Percentiles rank a stretch among this genome's conserved stretches.
phyloP scores from a whole-genome alignment of 202 grass and related monocot species.

The Alloteropsis angusta region DNA sequence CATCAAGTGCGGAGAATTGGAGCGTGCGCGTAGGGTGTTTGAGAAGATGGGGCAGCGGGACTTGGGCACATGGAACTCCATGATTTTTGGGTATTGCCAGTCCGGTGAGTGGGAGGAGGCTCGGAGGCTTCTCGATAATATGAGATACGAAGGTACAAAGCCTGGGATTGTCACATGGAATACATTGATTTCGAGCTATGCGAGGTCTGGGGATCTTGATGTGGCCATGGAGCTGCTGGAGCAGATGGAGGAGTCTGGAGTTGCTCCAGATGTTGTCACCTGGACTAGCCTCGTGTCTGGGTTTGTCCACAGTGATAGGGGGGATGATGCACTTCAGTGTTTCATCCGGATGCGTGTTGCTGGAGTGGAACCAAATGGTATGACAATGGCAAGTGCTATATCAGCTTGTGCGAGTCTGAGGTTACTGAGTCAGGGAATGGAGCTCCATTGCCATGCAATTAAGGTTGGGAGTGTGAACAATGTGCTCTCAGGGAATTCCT shows the following conservation, averaged over 20 bases:
- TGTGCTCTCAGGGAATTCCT: constrained; percentile 66
- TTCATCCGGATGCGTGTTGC: constrained; percentile 61
- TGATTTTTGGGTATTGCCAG: constrained; percentile 61
- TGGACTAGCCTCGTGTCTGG: constrained; percentile 88
- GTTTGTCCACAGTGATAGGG: constrained; percentile 54
- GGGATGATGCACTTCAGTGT: constrained; percentile 46
- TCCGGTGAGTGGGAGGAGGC: constrained; percentile 49
- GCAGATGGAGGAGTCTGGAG: constrained; percentile 60
- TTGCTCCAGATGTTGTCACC: constrained; percentile 59
- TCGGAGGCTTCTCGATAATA: constrained; percentile 39
- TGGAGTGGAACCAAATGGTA: constrained; percentile 64
- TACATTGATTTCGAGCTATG: constrained; percentile 58
- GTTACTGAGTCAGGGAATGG: constrained; percentile 41
- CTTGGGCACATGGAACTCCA: constrained; percentile 75
- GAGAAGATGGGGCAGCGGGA: constrained; percentile 53
- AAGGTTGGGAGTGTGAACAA: constrained; percentile 43
- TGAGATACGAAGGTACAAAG: constrained; percentile 51
- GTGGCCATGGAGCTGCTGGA: constrained; percentile 52
- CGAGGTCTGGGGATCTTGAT: constrained; percentile 50
- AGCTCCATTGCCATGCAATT: constrained; percentile 72
- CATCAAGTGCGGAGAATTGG: constrained; percentile 61
- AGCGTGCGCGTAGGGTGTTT: constrained; percentile 34
- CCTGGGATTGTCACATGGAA: constrained; percentile 76
- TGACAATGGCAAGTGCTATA: constrained; percentile 60
- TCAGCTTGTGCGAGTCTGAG: constrained; percentile 82